A percentile compares a stretch with the other conserved stretches of the same genome.
phyloP scores from a whole-genome alignment of 768 basidiomycete species.

The Lenzites betulinus region DNA sequence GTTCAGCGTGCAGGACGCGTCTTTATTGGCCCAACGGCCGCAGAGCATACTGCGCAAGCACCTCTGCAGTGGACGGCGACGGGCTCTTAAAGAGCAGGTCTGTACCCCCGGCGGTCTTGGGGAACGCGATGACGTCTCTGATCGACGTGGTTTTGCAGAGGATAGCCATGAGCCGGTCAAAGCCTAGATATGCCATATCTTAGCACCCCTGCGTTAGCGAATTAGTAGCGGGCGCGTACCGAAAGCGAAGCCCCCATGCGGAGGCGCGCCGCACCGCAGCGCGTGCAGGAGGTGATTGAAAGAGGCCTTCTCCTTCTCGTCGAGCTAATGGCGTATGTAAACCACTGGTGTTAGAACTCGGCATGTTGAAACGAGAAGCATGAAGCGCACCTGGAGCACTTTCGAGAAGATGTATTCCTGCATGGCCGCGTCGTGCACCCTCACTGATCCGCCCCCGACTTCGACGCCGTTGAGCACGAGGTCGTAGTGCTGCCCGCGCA shows the following conservation, averaged over 20 bases:
- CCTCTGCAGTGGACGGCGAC: conserved; percentile 51
- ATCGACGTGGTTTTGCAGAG: conserved; percentile 87
- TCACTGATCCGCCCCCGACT: conserved; percentile 92
- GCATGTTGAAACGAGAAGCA: not conserved
- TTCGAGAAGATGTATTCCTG: conserved; percentile 81
- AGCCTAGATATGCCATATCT: conserved; percentile 52
- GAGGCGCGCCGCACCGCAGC: conserved; percentile 87
- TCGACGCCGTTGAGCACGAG: conserved; percentile 92
- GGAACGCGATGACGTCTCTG: conserved; percentile 95
- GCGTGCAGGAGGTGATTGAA: conserved; percentile 89
- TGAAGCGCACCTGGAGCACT: conserved; percentile 67
- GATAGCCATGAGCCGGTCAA: conserved; percentile 91
- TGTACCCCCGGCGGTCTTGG: conserved; percentile 81
- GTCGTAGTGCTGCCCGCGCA: conserved; percentile 96
- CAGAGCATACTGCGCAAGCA: conserved; percentile 68
- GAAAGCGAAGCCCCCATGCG: conserved; percentile 93
- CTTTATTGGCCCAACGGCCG: conserved; percentile 29
- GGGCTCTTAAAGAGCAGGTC: conserved; percentile 93
- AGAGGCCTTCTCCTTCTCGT: conserved; percentile 66
- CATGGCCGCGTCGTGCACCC: conserved; percentile 86
- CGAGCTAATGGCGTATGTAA: conserved; percentile 51
- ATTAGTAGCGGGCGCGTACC: conserved; percentile 44
- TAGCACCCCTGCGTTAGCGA: not conserved
- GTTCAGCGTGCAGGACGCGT: not conserved
- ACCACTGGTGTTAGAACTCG: not conserved